These are phyloP conservation scores for Thalassiosira exigua DNA, from an alignment of 352 stramenopile species.

Conservation along the genomic window DNA sequence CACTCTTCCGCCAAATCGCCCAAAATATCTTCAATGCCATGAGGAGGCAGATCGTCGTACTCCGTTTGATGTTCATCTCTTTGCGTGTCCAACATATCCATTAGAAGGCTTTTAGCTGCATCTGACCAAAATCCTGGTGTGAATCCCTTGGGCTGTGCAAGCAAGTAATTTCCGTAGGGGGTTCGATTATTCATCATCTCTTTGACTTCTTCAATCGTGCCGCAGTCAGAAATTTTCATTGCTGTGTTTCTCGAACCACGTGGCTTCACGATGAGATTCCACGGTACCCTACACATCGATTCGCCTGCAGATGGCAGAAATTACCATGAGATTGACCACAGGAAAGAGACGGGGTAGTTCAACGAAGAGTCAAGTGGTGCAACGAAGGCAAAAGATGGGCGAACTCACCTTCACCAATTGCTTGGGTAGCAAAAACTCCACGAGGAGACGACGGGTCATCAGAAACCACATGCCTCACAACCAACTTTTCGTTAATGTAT, in stretches of 20 bases:
- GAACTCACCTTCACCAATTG: no score
- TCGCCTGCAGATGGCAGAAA: no score
- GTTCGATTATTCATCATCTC: conserved; percentile 10
- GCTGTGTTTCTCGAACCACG: not conserved
- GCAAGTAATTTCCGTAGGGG: conserved; percentile 63
- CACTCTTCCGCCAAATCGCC: conserved; percentile 25
- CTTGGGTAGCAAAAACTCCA: conserved; percentile 49
- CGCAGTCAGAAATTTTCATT: no score
- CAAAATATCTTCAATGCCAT: conserved; percentile 15
- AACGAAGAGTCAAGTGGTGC: no score
- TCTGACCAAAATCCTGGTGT: conserved; percentile 47
- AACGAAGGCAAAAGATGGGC: no score
- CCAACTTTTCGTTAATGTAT: conserved; percentile 55
- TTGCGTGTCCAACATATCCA: conserved; percentile 32
- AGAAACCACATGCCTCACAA: conserved; percentile 35
- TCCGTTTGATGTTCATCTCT: conserved; percentile 18
- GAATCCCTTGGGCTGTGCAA: conserved; percentile 35
- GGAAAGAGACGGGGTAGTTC: no score
- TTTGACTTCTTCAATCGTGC: conserved; percentile 15
- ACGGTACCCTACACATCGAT: conserved; percentile 45
- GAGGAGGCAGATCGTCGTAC: conserved; percentile 16
- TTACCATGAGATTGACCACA: no score
- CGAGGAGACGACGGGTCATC: conserved; percentile 30
- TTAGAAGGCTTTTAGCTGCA: conserved; percentile 37
- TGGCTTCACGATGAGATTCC: conserved; percentile 26